Conservation (phyloP, 257 asterid species). For the Solanum corneliomulleri region DNA sequence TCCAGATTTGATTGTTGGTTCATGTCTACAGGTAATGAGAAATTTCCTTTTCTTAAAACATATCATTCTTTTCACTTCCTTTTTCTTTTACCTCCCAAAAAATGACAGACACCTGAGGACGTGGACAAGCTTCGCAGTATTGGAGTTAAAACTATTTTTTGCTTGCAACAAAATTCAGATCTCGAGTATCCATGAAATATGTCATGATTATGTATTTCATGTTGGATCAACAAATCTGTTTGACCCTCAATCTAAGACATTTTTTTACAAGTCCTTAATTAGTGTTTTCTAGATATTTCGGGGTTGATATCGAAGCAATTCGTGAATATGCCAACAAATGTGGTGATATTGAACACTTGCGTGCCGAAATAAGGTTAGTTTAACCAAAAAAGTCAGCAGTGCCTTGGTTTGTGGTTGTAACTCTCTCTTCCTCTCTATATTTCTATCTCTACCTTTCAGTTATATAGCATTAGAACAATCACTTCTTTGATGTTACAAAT, state of each 20-base stretch:
- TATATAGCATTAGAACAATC: neutral
- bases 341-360: constrained; percentile 69
- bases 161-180: constrained; percentile 84
- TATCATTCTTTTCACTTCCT: neutral
- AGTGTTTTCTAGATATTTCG: constrained; percentile 53
- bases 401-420: neutral
- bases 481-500: neutral
- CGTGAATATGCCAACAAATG: constrained; percentile 58
- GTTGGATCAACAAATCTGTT: neutral
- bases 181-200: constrained; percentile 72
- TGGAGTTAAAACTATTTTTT: constrained; percentile 92
- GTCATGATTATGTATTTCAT: neutral
- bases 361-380: constrained; percentile 88
- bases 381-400: neutral
- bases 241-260: neutral
- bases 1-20: constrained; percentile 93
- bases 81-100: neutral
- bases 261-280: constrained; percentile 39
- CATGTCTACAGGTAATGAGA: constrained; percentile 75
- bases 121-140: constrained; percentile 87
- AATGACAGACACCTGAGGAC: constrained; percentile 72
- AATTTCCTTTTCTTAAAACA: neutral
- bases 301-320: constrained; percentile 73
- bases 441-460: neutral
- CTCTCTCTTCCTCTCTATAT: neutral